These are phyloP conservation scores for Drechmeria coniospora DNA, from an alignment of 2,329 filamentous ascomycete genomes.

Conservation along the genomic window DNA sequence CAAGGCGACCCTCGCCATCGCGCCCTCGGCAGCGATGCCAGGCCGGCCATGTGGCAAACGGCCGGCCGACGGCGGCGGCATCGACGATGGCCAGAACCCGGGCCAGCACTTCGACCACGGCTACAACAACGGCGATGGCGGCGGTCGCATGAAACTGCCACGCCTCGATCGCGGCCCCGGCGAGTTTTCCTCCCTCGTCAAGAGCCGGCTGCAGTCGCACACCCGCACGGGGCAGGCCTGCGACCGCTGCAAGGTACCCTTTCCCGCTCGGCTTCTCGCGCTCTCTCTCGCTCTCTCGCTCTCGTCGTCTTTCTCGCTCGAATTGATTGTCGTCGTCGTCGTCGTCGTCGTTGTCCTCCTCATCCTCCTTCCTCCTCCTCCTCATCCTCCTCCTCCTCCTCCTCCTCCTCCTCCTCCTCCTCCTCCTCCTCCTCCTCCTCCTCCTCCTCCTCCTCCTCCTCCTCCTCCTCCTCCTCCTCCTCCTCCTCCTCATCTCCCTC, in stretches of 20 bases:
- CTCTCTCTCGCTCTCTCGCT: too few species aligned
- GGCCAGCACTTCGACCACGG: slow-evolving; percentile 8
- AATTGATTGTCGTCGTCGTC: too few species aligned
- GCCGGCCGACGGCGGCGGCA: slow-evolving; percentile 18
- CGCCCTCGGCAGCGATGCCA: slow-evolving; percentile 5
- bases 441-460: too few species aligned
- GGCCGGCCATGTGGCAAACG: slow-evolving; percentile 16
- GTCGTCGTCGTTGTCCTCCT: too few species aligned
- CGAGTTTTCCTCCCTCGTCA: slow-evolving; percentile 40
- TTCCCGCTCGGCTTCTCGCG: too few species aligned
- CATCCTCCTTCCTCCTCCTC: too few species aligned
- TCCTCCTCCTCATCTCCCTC: background rate
- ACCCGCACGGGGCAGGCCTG: slow-evolving; percentile 68
- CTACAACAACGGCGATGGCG: slow-evolving; percentile 6
- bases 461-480: slow-evolving; percentile 4
- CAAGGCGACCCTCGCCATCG: slow-evolving; percentile 1
- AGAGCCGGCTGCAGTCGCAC: slow-evolving; percentile 38
- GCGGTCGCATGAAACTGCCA: slow-evolving; percentile 30
- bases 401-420: too few species aligned
- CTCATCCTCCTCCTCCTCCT: too few species aligned
- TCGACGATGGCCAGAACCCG: slow-evolving; percentile 15
- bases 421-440: too few species aligned
- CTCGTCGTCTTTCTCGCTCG: too few species aligned
- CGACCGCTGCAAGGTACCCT: slow-evolving; percentile 67
- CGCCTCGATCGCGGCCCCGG: slow-evolving; percentile 30